phyloP scores from a whole-genome alignment of 108 stramenopile species.

The Skeletonema tropicum region DNA sequence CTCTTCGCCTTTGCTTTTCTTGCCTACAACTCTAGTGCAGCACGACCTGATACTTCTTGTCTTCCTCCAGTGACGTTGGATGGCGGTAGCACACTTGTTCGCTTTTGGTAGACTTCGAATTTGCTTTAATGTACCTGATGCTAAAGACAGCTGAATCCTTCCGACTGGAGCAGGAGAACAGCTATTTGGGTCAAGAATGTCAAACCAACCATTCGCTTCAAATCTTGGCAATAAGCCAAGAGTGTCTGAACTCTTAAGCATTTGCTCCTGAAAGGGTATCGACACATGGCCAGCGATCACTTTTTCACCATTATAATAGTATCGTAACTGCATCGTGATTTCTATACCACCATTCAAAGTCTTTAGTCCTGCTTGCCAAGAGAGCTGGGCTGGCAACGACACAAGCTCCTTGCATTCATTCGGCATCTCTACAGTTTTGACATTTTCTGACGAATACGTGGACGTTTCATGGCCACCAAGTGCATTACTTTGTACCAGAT shows the following conservation, averaged over 20 bases:
- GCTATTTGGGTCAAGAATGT: slow-evolving; percentile 18
- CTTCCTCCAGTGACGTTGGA: slow-evolving; percentile 34
- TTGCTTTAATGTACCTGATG: slow-evolving; percentile 24
- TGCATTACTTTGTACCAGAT: slow-evolving; percentile 3
- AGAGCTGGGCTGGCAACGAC: neutral
- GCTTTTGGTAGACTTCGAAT: slow-evolving; percentile 5
- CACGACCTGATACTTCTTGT: neutral
- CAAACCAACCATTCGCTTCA: slow-evolving; percentile 23
- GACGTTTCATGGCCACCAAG: neutral
- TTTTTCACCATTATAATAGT: neutral
- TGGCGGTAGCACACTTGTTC: neutral
- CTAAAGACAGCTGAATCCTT: slow-evolving; percentile 23
- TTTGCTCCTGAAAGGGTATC: neutral
- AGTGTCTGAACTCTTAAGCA: slow-evolving; percentile 1
- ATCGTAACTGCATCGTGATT: slow-evolving; percentile 13
- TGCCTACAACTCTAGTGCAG: neutral
- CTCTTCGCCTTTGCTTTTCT: neutral
- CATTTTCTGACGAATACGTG: neutral
- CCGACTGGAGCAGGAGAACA: slow-evolving; percentile 19
- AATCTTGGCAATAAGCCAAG: slow-evolving; percentile 13
- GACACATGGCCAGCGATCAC: neutral
- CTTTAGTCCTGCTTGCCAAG: slow-evolving; percentile 26
- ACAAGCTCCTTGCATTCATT: neutral
- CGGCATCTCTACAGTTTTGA: neutral
- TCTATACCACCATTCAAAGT: neutral